Evolutionary conservation across 805 yeast species (phyloP).

Genomic region (Cyberlindnera xylosilytica): DNA sequence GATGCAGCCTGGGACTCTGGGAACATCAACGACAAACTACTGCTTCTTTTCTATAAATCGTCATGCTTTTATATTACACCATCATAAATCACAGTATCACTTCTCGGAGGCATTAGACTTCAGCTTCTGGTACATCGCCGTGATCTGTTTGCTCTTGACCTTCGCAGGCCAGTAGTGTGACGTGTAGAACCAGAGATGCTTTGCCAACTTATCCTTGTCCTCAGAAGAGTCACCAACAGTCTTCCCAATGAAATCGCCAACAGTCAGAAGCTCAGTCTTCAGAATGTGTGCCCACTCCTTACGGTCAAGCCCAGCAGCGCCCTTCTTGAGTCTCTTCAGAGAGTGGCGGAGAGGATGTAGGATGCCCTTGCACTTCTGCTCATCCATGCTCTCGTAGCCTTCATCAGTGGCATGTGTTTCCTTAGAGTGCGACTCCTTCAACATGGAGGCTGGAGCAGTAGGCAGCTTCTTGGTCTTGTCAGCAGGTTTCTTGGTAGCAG

Average conservation of each 20-base stretch:
- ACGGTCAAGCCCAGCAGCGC: conserved; percentile 69
- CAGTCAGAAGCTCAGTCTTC: conserved; percentile 61
- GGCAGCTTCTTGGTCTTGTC: conserved; percentile 11
- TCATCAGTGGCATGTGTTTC: conserved; percentile 28
- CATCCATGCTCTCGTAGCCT: conserved; percentile 80
- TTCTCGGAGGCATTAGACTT: conserved; percentile 23
- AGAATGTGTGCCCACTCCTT: conserved; percentile 74
- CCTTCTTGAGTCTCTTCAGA: conserved; percentile 62
- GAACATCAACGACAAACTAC: too few species aligned
- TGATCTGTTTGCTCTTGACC: conserved; percentile 70
- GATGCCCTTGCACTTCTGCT: conserved; percentile 55
- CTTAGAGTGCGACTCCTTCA: conserved; percentile 4
- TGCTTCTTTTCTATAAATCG: too few species aligned
- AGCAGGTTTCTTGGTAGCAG: not conserved
- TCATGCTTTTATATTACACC: conserved; percentile 2
- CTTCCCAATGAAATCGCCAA: conserved; percentile 67
- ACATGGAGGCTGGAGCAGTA: conserved; percentile 8
- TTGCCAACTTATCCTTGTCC: conserved; percentile 41
- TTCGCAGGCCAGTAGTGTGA: conserved; percentile 84
- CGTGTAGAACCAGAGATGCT: conserved; percentile 83
- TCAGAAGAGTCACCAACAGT: conserved; percentile 28
- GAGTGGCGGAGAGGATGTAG: conserved; percentile 69
- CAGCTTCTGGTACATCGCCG: conserved; percentile 71
- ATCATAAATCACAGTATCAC: not conserved
- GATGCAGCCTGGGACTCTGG: too few species aligned